Evolutionary conservation across 768 basidiomycete genomes (phyloP).

Genomic region (Trametes villosa): DNA sequence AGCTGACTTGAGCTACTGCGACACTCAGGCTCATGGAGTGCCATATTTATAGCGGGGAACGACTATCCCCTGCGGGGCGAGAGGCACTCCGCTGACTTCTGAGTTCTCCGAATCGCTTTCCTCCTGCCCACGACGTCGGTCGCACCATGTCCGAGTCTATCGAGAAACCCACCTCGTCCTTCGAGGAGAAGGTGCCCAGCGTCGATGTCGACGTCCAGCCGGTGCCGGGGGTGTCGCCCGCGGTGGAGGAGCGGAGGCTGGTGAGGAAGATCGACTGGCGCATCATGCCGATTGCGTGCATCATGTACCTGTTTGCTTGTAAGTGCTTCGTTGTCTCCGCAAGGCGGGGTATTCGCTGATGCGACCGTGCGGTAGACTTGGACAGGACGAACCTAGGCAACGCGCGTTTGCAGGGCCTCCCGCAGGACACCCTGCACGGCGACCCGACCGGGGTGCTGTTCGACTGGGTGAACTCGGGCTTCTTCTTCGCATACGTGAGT

Average conservation of each 20-base stretch:
- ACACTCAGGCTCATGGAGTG: background rate
- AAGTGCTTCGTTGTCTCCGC: conserved; percentile 34
- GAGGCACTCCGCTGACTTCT: too few relatives aligned
- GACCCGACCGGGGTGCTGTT: conserved; percentile 72
- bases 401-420: conserved; percentile 73
- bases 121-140: background rate
- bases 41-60: background rate
- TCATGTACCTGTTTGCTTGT: conserved; percentile 83
- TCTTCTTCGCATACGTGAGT: conserved; percentile 79
- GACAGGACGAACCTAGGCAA: conserved; percentile 83
- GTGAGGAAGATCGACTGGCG: conserved; percentile 67
- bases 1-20: background rate
- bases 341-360: background rate
- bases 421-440: conserved; percentile 64
- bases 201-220: conserved; percentile 2
- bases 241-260: conserved; percentile 53
- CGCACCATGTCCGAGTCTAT: conserved; percentile 19
- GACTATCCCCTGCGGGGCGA: background rate
- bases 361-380: conserved; percentile 44
- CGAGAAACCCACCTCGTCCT: conserved; percentile 17
- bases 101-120: background rate
- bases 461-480: conserved; percentile 77
- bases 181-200: conserved; percentile 18
- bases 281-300: conserved; percentile 71
- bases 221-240: conserved; percentile 4